Evolutionary conservation across 2,329 filamentous ascomycete genomes (phyloP), one percentile per base, ranked within the genome.

Genomic region (Aspergillus sp.): DNA sequence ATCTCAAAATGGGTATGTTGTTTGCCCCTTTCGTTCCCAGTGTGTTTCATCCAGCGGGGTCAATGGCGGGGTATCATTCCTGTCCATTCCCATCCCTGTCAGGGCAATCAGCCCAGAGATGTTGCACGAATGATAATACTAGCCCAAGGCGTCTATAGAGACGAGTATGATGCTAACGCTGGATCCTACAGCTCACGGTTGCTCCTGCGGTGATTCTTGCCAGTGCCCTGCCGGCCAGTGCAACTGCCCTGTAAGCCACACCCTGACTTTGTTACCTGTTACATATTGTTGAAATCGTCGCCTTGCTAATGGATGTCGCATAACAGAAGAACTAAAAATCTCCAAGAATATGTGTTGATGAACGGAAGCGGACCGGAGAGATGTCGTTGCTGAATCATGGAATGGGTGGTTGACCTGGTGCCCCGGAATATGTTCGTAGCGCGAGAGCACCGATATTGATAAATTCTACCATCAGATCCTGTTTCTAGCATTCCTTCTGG

Each of bases 181-280:
- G 8, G 19, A 11, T 44, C 25, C 11, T 27, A 61, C 53, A 72
- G 66, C 63, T 66, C 73, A 75, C 73, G 67, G 65, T 61, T 77
- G 74, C 70, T 72, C 67, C 69, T 76, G 74, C 66, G 75, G 75
- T 62, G 57, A 68, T 66, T 73, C 73, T 59, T 77, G 74, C 73
- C 67, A 72, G 64, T 76, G 74, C 70, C 74, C 74, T 63, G 66
- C 73, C 63, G 74, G 74, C 64, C 56, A 63, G 44, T 76, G 74
- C 73, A 63, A 74, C 58, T 76, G 74, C 73, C 71, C 71, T 37
- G 73, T 75, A 72, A 55, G 71, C 70, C 50, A 19, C 15, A 23
- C 39, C 31, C 27, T 52, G 8, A 14, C 25, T 17, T 39, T 23
- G 31, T 37, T 15, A 35, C 47, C 21, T 40, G n/a, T 25, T 37